These are phyloP conservation scores for Forsythia suspensa DNA, from an alignment of 257 asterid species.

Conservation along the genomic window DNA sequence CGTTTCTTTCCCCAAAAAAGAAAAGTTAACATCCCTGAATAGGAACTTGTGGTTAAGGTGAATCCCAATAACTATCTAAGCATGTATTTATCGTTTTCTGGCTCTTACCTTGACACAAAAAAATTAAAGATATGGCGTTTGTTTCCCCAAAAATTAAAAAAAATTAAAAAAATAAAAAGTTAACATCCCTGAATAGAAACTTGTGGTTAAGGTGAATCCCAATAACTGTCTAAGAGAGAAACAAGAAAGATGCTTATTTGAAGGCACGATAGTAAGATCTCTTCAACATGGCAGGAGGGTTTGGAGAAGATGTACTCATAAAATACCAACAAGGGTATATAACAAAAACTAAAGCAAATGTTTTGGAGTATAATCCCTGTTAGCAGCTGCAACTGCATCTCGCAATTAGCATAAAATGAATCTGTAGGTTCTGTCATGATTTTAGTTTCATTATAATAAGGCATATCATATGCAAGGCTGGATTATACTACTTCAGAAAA, in stretches of 20 bases:
- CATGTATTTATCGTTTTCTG: neutral
- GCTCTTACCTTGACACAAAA: neutral
- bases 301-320: neutral
- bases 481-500: conserved; percentile 10
- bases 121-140: neutral
- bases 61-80: neutral
- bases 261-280: neutral
- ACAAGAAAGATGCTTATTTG: neutral
- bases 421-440: neutral
- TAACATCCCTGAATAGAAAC: neutral
- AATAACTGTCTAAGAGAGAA: neutral
- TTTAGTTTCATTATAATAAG: conserved; percentile 11
- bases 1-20: neutral
- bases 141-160: neutral
- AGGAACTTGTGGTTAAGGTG: neutral
- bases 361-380: conserved; percentile 1
- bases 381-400: conserved; percentile 5
- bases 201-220: neutral
- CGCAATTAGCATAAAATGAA: neutral
- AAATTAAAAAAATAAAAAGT: too few relatives aligned
- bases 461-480: conserved; percentile 14
- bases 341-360: neutral
- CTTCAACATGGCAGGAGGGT: neutral
- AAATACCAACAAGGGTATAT: neutral
- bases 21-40: neutral